Conservation (phyloP, 169 alveolate genomes). For the Cryptosporidium felis region DNA sequence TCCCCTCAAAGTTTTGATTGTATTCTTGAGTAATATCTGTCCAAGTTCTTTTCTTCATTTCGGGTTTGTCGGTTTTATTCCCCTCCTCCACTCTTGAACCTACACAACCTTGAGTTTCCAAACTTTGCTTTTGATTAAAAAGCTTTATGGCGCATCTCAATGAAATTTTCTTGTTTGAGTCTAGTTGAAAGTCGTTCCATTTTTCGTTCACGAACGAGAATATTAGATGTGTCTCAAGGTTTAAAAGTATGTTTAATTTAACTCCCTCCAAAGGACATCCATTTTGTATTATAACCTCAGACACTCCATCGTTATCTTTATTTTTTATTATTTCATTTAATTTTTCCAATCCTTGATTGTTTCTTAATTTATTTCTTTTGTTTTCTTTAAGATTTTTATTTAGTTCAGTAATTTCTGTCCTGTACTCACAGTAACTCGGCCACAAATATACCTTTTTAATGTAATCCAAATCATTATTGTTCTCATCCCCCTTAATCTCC, state of each 20-base stretch:
- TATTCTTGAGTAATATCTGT: not conserved
- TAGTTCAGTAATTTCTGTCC: not conserved
- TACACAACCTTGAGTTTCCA: conserved; percentile 20
- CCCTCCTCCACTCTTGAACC: not conserved
- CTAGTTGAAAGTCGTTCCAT: not conserved
- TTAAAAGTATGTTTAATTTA: conserved; percentile 11
- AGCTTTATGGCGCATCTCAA: conserved; percentile 18
- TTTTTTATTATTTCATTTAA: not conserved
- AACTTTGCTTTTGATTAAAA: not conserved
- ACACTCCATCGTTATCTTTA: not conserved
- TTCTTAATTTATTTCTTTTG: not conserved
- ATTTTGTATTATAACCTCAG: not conserved
- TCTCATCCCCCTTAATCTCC: not conserved
- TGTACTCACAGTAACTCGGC: conserved; percentile 68
- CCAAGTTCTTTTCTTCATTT: not conserved
- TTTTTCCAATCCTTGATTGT: no score
- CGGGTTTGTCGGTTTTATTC: not conserved
- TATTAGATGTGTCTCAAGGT: conserved; percentile 26
- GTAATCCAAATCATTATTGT: conserved; percentile 27
- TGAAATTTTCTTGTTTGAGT: not conserved
- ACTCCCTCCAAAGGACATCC: conserved; percentile 29
- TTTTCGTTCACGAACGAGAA: conserved; percentile 23
- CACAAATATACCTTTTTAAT: conserved; percentile 12
- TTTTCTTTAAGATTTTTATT: not conserved
- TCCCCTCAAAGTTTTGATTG: not conserved